Evolutionary conservation across 768 basidiomycete species (phyloP).

Genomic region (Lactarius sanguifluus): DNA sequence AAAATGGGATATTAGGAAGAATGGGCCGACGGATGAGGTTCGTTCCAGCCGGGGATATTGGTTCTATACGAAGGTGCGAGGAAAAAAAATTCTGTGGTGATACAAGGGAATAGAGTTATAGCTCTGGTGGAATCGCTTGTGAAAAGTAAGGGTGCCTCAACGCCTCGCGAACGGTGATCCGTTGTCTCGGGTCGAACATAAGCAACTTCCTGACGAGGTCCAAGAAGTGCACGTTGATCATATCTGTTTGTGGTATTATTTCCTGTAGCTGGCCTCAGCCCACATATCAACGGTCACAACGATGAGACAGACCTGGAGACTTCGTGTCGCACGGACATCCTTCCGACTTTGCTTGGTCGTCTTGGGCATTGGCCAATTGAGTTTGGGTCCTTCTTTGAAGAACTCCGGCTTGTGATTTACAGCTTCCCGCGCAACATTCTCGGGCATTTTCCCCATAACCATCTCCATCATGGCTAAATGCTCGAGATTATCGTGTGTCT

Average conservation of each 20-base stretch:
- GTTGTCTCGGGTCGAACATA: constrained; percentile 84
- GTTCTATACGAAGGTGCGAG: constrained; percentile 23
- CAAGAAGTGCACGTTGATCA: constrained; percentile 75
- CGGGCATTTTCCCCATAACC: constrained; percentile 98
- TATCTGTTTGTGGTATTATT: constrained; percentile 77
- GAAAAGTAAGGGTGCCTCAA: constrained; percentile 86
- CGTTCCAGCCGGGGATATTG: constrained; percentile 24
- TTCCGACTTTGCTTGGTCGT: constrained; percentile 89
- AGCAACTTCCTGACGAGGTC: constrained; percentile 86
- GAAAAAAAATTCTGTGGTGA: constrained; percentile 15
- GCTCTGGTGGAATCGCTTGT: constrained; percentile 63
- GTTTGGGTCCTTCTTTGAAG: constrained; percentile 80
- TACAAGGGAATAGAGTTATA: constrained; percentile 42
- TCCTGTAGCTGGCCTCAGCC: constrained; percentile 51
- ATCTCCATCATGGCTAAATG: constrained; percentile 99
- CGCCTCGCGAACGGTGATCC: constrained; percentile 86
- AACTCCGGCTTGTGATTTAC: constrained; percentile 86
- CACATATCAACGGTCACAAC: not conserved
- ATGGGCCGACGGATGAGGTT: constrained; percentile 8
- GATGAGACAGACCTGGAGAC: constrained; percentile 59
- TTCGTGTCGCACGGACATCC: constrained; percentile 84
- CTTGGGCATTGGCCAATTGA: constrained; percentile 92
- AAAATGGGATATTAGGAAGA: constrained; percentile 7
- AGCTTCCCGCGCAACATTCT: constrained; percentile 73
- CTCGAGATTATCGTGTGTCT: constrained; percentile 98